Base-by-base conservation (phyloP, 2,329 filamentous ascomycete species). In the Dothidotthia symphoricarpi region DNA sequence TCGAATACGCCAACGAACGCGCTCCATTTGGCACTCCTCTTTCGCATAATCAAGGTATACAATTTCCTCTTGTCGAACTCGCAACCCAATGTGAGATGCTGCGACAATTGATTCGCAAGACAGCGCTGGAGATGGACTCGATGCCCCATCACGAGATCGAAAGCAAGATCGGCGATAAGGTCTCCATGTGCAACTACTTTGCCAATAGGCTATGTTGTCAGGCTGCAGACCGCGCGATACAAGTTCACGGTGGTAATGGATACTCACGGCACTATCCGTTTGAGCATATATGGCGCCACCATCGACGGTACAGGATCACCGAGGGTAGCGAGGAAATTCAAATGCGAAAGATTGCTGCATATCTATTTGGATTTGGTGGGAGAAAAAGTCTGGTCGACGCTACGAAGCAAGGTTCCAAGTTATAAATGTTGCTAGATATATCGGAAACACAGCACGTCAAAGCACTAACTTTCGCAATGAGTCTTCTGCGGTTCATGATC, bases 181-280 rank as follows among this genome's bases (percentile, higher is more conserved):
- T 83, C 19, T 74, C 71, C 36, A 82, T 83, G 80, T 83, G 80
- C 62, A 83, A 82, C 53, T 83, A 81, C 57, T 83, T 76, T 70
- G 79, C 77, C 1, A 82, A 82, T 52, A 65, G 80, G 24, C 59
- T 83, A 25, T 80, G 75, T 35, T 78, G 74, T 9, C 70, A 82
- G 54, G 77, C 79, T 3, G 80, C 80, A 2, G 80, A 83, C 54
- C 69, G 74, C 19, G 80, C 80, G 3, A 83, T 83, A 17, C 80
- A 83, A 67, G 74, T 81, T 9, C 74, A 79, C 52, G 80, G 80
- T 6, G 78, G 77, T 0, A 75, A 77, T 52, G 78, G 78, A 1
- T 82, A 82, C 54, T 76, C 72, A 27, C 65, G 78, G 25, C 75
- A 80, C 43, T 72, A 73, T 45, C 77, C 77, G 1, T 83, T 83